phyloP scores from a whole-genome alignment of 345 rosid species.

The Angophora floribunda region DNA sequence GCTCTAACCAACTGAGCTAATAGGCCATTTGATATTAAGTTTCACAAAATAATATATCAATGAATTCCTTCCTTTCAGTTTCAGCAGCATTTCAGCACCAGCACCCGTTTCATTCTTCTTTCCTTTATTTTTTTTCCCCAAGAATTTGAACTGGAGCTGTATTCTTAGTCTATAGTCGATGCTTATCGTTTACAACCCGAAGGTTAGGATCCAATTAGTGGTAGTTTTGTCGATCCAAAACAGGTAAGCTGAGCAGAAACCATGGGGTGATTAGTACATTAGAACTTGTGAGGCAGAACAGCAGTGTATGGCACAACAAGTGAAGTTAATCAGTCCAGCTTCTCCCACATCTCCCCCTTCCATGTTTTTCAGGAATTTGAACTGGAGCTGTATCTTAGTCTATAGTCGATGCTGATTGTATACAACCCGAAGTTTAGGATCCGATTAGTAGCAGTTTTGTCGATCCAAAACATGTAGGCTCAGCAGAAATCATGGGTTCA shows the following conservation, averaged over 20 bases:
- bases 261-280: not conserved
- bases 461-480: not conserved
- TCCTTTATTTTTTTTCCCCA: not conserved
- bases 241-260: not conserved
- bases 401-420: not conserved
- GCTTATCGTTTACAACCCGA: not conserved
- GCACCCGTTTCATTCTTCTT: not conserved
- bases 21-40: not conserved
- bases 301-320: not conserved
- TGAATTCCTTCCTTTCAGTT: not conserved
- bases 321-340: not conserved
- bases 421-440: not conserved
- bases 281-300: not conserved
- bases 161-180: not conserved
- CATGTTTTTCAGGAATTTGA: not conserved
- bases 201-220: not conserved
- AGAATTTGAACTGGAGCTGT: not conserved
- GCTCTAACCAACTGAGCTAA: conserved; percentile 66
- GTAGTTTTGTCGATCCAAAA: not conserved
- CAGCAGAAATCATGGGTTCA: not conserved
- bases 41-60: fast-evolving
- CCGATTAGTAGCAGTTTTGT: not conserved
- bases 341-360: not conserved
- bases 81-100: not conserved
- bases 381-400: not conserved